Percentiles rank a stretch among this genome's conserved stretches.
phyloP scores from a whole-genome alignment of 768 basidiomycete species.

The Tricholomella constricta region DNA sequence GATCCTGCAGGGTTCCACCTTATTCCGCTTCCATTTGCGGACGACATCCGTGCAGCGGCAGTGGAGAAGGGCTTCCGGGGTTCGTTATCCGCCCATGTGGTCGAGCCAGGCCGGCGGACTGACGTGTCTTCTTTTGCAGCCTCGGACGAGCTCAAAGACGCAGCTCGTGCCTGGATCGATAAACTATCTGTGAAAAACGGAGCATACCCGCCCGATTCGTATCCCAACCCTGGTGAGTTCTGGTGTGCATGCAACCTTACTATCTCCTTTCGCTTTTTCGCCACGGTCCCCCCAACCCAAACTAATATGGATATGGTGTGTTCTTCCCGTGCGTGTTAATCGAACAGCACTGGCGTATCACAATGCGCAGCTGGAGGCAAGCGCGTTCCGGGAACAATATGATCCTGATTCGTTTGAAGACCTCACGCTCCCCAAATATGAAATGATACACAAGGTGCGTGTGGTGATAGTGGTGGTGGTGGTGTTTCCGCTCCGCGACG shows the following conservation, averaged over 20 bases:
- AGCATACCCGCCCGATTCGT: slow-evolving; percentile 84
- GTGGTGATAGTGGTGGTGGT: no score
- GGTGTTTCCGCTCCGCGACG: slow-evolving; percentile 35
- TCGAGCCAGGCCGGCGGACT: slow-evolving; percentile 4
- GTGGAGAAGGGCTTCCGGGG: slow-evolving; percentile 67
- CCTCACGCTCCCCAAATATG: slow-evolving; percentile 73
- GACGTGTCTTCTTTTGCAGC: slow-evolving; percentile 45
- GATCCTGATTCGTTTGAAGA: slow-evolving; percentile 80
- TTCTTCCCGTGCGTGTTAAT: slow-evolving; percentile 1
- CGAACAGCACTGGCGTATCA: slow-evolving; percentile 77
- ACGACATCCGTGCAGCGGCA: slow-evolving; percentile 86
- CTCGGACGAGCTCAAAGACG: slow-evolving; percentile 62
- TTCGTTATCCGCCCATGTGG: slow-evolving; percentile 25
- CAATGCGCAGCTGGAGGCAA: slow-evolving; percentile 88
- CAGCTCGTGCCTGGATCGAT: slow-evolving; percentile 73
- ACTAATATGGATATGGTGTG: no score
- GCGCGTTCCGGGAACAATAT: slow-evolving; percentile 90
- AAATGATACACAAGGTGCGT: slow-evolving; percentile 76
- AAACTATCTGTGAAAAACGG: slow-evolving; percentile 80
- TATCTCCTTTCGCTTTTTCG: slow-evolving; percentile 3
- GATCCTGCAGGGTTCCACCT: slow-evolving; percentile 93
- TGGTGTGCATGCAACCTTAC: background rate
- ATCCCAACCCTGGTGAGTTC: slow-evolving; percentile 84
- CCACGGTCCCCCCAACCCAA: no score
- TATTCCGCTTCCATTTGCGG: slow-evolving; percentile 90